phyloP scores from a whole-genome alignment of 192 early-diverging fungal genomes.

The Jimgerdemannia flammicorona region DNA sequence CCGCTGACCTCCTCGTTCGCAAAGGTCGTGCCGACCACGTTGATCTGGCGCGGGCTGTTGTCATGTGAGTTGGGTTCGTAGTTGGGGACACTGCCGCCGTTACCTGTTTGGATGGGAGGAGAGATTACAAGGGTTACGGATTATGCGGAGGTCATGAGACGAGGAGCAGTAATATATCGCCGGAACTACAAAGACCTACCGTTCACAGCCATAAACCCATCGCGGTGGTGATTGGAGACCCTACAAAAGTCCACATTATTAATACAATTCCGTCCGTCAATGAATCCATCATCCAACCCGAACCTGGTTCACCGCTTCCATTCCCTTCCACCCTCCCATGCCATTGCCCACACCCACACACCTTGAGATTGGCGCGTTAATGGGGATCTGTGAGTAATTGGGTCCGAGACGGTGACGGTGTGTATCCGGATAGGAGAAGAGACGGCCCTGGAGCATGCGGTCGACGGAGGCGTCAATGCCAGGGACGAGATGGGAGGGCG shows the following conservation, averaged over 20 bases:
- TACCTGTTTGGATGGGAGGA: conserved; percentile 9
- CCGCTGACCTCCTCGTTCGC: conserved; percentile 44
- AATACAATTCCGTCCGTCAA: no score
- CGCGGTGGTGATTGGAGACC: conserved; percentile 72
- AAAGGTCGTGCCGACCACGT: conserved; percentile 47
- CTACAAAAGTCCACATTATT: conserved; percentile 1
- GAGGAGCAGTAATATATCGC: background rate
- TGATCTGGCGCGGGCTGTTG: conserved; percentile 53
- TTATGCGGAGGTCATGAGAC: background rate
- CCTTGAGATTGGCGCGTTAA: conserved; percentile 58
- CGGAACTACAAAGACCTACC: conserved; percentile 5
- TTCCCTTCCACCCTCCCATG: background rate
- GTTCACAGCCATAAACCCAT: conserved; percentile 62
- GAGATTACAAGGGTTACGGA: background rate
- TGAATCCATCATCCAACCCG: no score
- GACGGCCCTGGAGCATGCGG: conserved; percentile 81
- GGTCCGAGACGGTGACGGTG: conserved; percentile 78
- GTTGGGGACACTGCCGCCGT: conserved; percentile 58
- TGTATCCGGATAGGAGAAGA: conserved; percentile 85
- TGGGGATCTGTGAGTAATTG: conserved; percentile 80
- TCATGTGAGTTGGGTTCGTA: conserved; percentile 70
- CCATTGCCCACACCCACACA: conserved; percentile 17
- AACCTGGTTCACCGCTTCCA: background rate
- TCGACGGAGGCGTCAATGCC: conserved; percentile 79
- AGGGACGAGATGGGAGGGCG: conserved; percentile 72